Conservation (phyloP, 2,329 filamentous ascomycete species). For the Sclerotinia sclerotiorum region DNA sequence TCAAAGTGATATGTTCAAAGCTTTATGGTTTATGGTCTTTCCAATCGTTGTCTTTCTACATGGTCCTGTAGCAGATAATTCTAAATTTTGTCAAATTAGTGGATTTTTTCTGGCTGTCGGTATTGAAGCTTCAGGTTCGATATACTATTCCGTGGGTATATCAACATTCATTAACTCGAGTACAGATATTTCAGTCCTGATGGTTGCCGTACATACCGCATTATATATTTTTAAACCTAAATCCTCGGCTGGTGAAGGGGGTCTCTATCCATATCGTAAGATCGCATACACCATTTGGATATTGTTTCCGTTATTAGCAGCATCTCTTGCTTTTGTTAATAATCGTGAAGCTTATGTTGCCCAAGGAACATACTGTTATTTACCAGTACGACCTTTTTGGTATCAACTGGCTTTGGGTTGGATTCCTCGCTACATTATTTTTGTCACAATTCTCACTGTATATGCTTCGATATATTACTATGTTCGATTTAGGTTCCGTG, state of each 20-base stretch:
- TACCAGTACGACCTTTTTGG: constrained; percentile 68
- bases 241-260: constrained; percentile 52
- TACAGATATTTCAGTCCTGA: constrained; percentile 65
- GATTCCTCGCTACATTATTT: constrained; percentile 72
- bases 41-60: constrained; percentile 57
- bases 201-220: constrained; percentile 72
- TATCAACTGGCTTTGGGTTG: constrained; percentile 67
- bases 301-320: constrained; percentile 58
- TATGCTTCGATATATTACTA: constrained; percentile 71
- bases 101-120: constrained; percentile 67
- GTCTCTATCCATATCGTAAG: constrained; percentile 66
- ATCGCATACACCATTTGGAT: constrained; percentile 59
- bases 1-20: constrained; percentile 69
- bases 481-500: constrained; percentile 47
- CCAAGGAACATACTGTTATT: constrained; percentile 67
- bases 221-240: constrained; percentile 67
- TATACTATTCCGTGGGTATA: background rate
- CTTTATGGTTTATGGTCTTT: constrained; percentile 66
- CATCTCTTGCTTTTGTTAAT: constrained; percentile 63
- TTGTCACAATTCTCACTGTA: constrained; percentile 60
- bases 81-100: constrained; percentile 63
- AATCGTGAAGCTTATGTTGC: constrained; percentile 56
- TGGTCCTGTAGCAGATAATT: constrained; percentile 51
- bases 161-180: background rate
- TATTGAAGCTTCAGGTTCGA: constrained; percentile 62